Base-by-base conservation (phyloP, 805 yeast genomes). In the Teunomyces pallodes region DNA sequence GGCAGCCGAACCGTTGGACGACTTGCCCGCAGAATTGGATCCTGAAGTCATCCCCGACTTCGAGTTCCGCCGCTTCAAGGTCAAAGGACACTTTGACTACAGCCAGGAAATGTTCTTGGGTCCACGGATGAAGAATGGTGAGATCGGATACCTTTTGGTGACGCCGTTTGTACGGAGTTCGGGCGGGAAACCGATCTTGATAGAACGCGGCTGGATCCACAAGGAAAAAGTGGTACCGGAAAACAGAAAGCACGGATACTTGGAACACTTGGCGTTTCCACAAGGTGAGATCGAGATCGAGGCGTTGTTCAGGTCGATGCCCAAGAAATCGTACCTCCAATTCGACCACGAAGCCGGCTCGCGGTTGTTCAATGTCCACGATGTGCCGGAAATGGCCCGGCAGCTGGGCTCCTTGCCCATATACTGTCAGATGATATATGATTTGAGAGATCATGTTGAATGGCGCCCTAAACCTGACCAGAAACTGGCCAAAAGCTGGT, bases 151-250 rank as follows among this genome's bases (percentile, higher is more conserved):
- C 64, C 68, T 80, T 20, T 76, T 92, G 5, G 81, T 87, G 28
- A 86, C 95, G 5, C 98, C 99, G 9, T 81, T 94, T 58, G 77
- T 82, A 20, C 80, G 96, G 51, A 71, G 81, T 3, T 83, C 81
- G 51, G 87, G 90, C 20, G 94, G 90, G 1, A 79, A 84, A 42
- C 91, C 87, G 46, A 72, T 94, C 13, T 70, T 94, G 46, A 78
- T 94, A 27, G 95, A 89, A 63, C 79, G 99, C 54, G 99, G 99
- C 12, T 94, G 97, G 96, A 82, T 94, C 41, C 70, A 81, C 24
- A 90, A 86, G 55, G 87, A 82, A 10, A 81, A 81, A 52, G 80
- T 81, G 46, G 65, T 67, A 63, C 96, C 74, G 50, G 75, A 48
- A 54, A 74, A 55, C 56, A 87, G 81, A 49, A 67, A 67, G 9